Evolutionary conservation across 768 basidiomycete genomes (phyloP).

Genomic region (Pilatotrama ljubarskyi): DNA sequence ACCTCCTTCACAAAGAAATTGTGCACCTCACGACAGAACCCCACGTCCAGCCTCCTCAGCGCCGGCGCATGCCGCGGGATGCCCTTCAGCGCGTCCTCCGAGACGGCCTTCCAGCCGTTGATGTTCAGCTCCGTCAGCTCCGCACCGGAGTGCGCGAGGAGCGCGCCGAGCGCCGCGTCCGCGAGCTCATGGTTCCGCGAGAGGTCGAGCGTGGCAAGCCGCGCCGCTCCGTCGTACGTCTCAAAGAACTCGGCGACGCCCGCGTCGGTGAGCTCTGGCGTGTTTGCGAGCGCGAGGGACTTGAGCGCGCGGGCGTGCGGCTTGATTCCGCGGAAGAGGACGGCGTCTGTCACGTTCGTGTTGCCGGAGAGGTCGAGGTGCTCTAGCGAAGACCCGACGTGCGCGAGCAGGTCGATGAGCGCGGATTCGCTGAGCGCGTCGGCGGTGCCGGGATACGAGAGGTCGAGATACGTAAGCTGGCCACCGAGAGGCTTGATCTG

Average conservation of each 20-base stretch:
- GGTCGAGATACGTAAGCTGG: conserved; percentile 60
- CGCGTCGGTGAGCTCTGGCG: conserved; percentile 65
- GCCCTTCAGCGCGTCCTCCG: conserved; percentile 44
- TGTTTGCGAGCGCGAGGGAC: conserved; percentile 53
- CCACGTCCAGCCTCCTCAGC: conserved; percentile 68
- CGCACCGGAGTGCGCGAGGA: conserved; percentile 68
- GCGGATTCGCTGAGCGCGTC: conserved; percentile 56
- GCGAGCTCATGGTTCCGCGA: conserved; percentile 61
- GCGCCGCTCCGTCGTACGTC: conserved; percentile 42
- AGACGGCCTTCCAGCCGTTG: conserved; percentile 73
- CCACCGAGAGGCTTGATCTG: conserved; percentile 47
- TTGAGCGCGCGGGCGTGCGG: conserved; percentile 48
- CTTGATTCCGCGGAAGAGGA: conserved; percentile 62
- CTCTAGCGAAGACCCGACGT: conserved; percentile 54
- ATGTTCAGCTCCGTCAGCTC: conserved; percentile 63
- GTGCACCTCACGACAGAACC: conserved; percentile 82
- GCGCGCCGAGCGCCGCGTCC: conserved; percentile 52
- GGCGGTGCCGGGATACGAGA: conserved; percentile 55
- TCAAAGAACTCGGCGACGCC: conserved; percentile 72
- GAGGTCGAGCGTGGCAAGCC: conserved; percentile 56
- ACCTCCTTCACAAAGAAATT: conserved; percentile 80
- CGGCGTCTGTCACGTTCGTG: conserved; percentile 54
- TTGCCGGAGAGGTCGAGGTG: conserved; percentile 76
- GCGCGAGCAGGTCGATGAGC: conserved; percentile 53
- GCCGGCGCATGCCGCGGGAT: conserved; percentile 38